Evolutionary conservation across 192 early-diverging fungal genomes (phyloP).

Genomic region (Coemansia sp.): DNA sequence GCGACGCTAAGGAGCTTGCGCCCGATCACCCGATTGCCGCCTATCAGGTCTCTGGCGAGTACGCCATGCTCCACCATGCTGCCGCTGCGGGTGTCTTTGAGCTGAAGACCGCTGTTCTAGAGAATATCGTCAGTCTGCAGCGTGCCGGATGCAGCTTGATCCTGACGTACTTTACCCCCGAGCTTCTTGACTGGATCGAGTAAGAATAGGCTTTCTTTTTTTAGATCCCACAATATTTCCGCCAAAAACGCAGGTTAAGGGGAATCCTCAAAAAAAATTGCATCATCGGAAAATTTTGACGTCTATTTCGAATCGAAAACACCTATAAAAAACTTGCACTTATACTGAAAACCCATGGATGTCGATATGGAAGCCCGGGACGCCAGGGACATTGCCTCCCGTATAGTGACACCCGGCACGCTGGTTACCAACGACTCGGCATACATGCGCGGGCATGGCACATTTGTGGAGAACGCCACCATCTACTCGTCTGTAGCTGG

Average conservation of each 20-base stretch:
- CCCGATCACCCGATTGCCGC: conserved; percentile 91
- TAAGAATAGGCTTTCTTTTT: neutral
- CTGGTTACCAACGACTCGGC: conserved; percentile 43
- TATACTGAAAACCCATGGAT: conserved; percentile 12
- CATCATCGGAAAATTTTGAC: too few relatives aligned
- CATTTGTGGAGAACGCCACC: conserved; percentile 68
- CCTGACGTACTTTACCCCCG: conserved; percentile 96
- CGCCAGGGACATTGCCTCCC: conserved; percentile 21
- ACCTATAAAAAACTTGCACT: too few relatives aligned
- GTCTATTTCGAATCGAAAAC: too few relatives aligned
- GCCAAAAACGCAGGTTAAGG: neutral
- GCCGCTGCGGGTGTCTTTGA: conserved; percentile 82
- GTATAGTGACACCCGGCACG: conserved; percentile 49
- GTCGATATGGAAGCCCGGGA: conserved; percentile 23
- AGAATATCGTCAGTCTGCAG: conserved; percentile 76
- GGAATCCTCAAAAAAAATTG: neutral
- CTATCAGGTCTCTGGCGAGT: conserved; percentile 94
- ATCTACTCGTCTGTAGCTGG: conserved; percentile 88
- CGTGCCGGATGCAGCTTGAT: conserved; percentile 91
- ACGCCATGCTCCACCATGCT: conserved; percentile 80
- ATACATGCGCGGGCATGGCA: conserved; percentile 75
- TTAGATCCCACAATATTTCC: neutral
- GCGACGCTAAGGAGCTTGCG: conserved; percentile 72
- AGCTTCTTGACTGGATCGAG: conserved; percentile 88
- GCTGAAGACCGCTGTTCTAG: conserved; percentile 79